A percentile compares a stretch with the other conserved stretches of the same genome.
phyloP scores from a whole-genome alignment of 2,329 filamentous ascomycete species.

The Cadophora gregata region DNA sequence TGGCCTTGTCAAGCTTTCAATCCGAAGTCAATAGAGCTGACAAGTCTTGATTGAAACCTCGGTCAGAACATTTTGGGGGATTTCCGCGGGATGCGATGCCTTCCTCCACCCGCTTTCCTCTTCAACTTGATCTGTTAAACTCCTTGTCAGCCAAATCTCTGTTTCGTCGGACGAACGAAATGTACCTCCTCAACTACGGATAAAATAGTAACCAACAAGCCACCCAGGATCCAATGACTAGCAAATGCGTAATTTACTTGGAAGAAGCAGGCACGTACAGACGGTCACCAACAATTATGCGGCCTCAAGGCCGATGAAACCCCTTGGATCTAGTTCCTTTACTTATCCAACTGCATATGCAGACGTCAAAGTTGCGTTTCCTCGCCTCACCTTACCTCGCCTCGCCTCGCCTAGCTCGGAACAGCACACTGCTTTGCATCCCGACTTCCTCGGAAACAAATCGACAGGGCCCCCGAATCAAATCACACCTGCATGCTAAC shows the following conservation, averaged over 20 bases:
- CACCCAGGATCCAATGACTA: neutral
- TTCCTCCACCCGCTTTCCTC: neutral
- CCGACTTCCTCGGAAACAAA: neutral
- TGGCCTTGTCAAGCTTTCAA: neutral
- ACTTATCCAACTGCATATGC: neutral
- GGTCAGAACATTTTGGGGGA: neutral
- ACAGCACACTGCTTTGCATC: neutral
- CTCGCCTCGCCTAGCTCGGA: neutral
- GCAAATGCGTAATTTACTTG: neutral
- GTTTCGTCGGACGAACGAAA: neutral
- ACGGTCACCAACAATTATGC: neutral
- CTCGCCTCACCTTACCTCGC: neutral
- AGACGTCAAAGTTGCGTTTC: constrained; percentile 1
- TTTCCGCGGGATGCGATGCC: neutral
- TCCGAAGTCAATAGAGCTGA: neutral
- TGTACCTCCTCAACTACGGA: neutral
- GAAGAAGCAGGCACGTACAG: neutral
- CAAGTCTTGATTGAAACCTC: neutral
- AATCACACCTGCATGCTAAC: neutral
- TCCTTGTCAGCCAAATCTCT: neutral
- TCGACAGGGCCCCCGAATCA: neutral
- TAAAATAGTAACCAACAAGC: neutral
- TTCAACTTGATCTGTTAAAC: neutral
- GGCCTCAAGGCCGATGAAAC: neutral
- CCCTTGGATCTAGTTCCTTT: neutral